These are phyloP conservation scores for Seiridium unicorne DNA, from an alignment of 2,329 filamentous ascomycete species.

Conservation along the genomic window DNA sequence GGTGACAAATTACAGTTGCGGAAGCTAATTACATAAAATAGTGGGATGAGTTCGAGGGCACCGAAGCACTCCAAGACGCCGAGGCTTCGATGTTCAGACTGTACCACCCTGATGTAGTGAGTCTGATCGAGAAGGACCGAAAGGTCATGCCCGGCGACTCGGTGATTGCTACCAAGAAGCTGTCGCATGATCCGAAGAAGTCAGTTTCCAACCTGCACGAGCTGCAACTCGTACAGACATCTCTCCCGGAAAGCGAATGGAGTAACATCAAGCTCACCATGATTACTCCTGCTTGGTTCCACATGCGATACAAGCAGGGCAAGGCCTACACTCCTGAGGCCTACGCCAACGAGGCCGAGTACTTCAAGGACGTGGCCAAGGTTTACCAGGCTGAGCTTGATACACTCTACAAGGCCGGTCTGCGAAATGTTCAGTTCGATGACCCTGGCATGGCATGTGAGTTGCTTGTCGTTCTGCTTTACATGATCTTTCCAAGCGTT, in stretches of 20 bases:
- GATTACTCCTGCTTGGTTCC: conserved; percentile 54
- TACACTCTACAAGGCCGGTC: conserved; percentile 59
- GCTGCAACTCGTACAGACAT: conserved; percentile 44
- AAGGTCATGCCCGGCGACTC: conserved; percentile 56
- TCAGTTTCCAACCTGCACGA: conserved; percentile 49
- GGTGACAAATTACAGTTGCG: neutral
- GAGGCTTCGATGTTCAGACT: conserved; percentile 51
- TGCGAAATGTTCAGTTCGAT: conserved; percentile 67
- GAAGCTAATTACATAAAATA: neutral
- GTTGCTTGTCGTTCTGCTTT: conserved; percentile 22
- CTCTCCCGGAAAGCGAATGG: conserved; percentile 46
- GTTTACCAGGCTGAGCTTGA: conserved; percentile 64
- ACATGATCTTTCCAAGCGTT: neutral
- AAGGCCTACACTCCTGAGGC: conserved; percentile 55
- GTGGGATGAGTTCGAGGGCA: conserved; percentile 53
- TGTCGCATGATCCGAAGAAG: conserved; percentile 39
- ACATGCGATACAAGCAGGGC: conserved; percentile 56
- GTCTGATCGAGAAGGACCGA: conserved; percentile 49
- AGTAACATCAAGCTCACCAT: conserved; percentile 52
- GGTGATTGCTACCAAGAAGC: conserved; percentile 50
- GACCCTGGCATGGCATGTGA: conserved; percentile 66
- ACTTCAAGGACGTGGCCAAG: conserved; percentile 64
- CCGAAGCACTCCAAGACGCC: conserved; percentile 46
- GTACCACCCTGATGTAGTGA: conserved; percentile 55
- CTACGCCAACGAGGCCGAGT: conserved; percentile 57